Conservation (phyloP, 495 filamentous ascomycete genomes). For the Cercophora scortea region DNA sequence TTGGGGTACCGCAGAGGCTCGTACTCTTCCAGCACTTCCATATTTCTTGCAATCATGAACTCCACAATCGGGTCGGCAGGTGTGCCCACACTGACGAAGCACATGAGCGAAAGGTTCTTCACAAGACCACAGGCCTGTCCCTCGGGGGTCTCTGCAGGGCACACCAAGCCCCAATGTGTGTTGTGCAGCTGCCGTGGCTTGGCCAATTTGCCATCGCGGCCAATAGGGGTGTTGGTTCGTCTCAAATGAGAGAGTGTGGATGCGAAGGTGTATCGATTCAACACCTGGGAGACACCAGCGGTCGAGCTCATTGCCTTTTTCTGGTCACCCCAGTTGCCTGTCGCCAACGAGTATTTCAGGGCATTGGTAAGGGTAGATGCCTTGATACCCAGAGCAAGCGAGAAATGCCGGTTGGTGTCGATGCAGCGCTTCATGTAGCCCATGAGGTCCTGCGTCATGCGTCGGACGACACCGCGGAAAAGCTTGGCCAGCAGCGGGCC, state of each 20-base stretch:
- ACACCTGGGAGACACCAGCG: conserved; percentile 94
- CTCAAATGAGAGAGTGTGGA: conserved; percentile 94
- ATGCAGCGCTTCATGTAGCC: conserved; percentile 86
- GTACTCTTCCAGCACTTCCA: conserved; percentile 96
- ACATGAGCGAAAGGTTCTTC: conserved; percentile 98
- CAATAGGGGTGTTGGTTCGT: conserved; percentile 95
- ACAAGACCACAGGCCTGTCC: conserved; percentile 97
- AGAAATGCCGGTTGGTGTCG: conserved; percentile 80
- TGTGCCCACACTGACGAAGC: conserved; percentile 89
- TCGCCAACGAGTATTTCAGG: conserved; percentile 94
- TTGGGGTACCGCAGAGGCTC: conserved; percentile 82
- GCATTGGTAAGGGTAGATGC: conserved; percentile 84
- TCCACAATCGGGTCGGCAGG: conserved; percentile 83
- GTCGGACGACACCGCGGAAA: conserved; percentile 80
- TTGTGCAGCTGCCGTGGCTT: conserved; percentile 98
- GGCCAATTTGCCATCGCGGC: conserved; percentile 94
- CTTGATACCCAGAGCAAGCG: conserved; percentile 83
- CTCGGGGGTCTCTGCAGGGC: conserved; percentile 95
- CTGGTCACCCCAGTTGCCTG: conserved; percentile 98
- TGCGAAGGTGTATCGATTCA: conserved; percentile 95
- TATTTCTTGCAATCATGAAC: conserved; percentile 87
- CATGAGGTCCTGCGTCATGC: conserved; percentile 81
- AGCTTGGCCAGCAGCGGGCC: conserved; percentile 88
- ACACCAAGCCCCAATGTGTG: conserved; percentile 97
- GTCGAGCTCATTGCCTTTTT: conserved; percentile 94